Evolutionary conservation across 2,329 filamentous ascomycete species (phyloP).

Genomic region (Helotiales sp.): DNA sequence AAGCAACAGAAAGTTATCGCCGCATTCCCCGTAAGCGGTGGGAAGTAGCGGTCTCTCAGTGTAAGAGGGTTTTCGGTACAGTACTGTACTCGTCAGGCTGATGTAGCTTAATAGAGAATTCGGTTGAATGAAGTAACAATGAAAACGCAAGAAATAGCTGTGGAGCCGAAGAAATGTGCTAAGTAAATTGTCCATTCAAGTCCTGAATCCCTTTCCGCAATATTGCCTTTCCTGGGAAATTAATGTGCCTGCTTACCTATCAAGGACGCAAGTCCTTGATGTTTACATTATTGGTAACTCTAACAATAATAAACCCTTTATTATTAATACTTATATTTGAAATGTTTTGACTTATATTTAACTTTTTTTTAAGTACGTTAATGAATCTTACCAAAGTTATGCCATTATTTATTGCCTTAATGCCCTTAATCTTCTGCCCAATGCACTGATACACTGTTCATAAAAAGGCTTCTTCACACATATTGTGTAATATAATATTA

Average conservation of each 20-base stretch:
- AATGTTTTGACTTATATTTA: background rate
- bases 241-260: background rate
- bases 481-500: background rate
- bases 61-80: no score
- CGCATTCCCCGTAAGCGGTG: no score
- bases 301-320: background rate
- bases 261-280: background rate
- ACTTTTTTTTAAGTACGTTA: background rate
- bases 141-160: background rate
- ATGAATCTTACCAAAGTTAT: background rate
- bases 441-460: background rate
- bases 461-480: conserved; percentile 4
- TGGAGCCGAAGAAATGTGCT: background rate
- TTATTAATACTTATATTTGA: background rate
- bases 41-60: no score
- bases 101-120: background rate
- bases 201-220: background rate
- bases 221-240: background rate
- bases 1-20: background rate
- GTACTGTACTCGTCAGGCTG: background rate
- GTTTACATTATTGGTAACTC: background rate
- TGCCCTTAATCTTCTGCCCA: conserved; percentile 7
- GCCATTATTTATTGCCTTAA: conserved; percentile 4
- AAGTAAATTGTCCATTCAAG: background rate
- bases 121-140: background rate